Conservation (phyloP, 441 rosid genomes). For the Populus hybrid region DNA sequence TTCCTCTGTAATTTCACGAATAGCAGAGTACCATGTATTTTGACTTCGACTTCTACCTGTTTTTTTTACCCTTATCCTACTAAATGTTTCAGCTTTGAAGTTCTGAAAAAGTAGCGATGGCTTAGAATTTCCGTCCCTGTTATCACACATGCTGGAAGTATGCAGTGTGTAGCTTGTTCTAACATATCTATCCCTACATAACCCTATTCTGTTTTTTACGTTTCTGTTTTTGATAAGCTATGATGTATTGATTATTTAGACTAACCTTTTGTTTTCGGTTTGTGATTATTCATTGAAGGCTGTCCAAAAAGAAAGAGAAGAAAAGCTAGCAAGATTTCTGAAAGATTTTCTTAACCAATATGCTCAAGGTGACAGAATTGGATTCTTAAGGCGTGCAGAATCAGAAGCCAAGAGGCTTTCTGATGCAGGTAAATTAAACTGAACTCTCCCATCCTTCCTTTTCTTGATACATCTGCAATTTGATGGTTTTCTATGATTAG, state of each 20-base stretch:
- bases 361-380: conserved; percentile 69
- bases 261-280: background rate
- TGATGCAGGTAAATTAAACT: conserved; percentile 42
- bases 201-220: background rate
- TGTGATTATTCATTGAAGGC: conserved; percentile 32
- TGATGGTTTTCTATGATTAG: background rate
- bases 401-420: conserved; percentile 82
- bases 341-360: conserved; percentile 62
- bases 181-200: background rate
- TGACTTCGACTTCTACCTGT: too few relatives aligned
- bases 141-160: background rate
- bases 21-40: too few relatives aligned
- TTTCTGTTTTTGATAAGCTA: background rate
- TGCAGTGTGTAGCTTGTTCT: background rate
- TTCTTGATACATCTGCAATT: background rate
- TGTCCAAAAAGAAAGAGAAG: conserved; percentile 59
- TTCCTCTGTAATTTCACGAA: too few relatives aligned
- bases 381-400: conserved; percentile 62
- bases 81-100: background rate
- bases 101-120: background rate
- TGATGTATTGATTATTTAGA: background rate
- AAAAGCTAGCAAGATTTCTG: conserved; percentile 34
- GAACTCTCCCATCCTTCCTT: background rate
- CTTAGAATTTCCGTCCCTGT: background rate
- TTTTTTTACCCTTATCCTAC: too few relatives aligned